These are phyloP conservation scores for Talaromyces adpressus DNA, from an alignment of 495 filamentous ascomycete species.

Conservation along the genomic window DNA sequence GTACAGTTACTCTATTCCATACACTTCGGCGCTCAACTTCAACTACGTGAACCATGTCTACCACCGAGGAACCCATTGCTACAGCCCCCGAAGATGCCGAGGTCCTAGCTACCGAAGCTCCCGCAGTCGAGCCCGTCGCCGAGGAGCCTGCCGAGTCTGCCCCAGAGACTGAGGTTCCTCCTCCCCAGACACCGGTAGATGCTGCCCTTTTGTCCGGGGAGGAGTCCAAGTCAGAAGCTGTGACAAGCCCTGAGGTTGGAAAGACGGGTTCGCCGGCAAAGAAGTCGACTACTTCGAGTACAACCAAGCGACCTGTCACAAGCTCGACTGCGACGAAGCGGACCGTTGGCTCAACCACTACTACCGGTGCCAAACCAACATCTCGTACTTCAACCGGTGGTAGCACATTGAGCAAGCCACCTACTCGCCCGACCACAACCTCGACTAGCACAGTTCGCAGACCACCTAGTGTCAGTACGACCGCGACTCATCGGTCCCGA, in stretches of 20 bases:
- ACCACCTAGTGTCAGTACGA: conserved; percentile 31
- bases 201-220: conserved; percentile 31
- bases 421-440: conserved; percentile 34
- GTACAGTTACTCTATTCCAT: neutral
- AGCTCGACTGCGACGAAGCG: conserved; percentile 15
- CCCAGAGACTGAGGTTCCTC: conserved; percentile 22
- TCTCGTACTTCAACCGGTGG: conserved; percentile 24
- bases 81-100: neutral
- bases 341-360: conserved; percentile 9
- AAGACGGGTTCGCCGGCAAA: conserved; percentile 29
- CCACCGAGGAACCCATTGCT: neutral
- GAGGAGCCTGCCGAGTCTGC: neutral
- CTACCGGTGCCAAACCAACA: conserved; percentile 23
- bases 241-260: conserved; percentile 33
- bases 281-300: neutral
- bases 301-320: conserved; percentile 13
- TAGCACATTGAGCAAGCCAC: conserved; percentile 36
- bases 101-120: neutral
- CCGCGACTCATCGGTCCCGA: conserved; percentile 36
- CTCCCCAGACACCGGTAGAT: conserved; percentile 36
- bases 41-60: neutral
- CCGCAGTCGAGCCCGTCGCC: neutral
- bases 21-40: neutral
- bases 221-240: conserved; percentile 18
- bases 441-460: conserved; percentile 30